Evolutionary conservation across 2,329 filamentous ascomycete species (phyloP).

Genomic region (Microcyclospora tardicrescens): DNA sequence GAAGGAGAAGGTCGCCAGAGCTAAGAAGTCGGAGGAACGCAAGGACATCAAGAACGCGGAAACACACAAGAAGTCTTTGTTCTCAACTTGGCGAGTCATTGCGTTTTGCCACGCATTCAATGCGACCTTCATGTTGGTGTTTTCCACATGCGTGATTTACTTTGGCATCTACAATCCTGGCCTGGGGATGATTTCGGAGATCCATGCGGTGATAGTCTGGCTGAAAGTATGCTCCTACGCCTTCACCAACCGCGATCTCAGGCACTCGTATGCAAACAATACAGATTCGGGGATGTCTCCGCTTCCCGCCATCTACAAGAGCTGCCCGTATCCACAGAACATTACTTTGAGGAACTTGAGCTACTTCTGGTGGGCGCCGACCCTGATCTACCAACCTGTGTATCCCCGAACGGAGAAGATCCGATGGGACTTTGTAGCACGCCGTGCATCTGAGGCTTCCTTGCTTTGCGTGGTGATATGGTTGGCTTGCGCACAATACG

Average conservation of each 20-base stretch:
- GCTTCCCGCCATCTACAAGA: slow-evolving; percentile 67
- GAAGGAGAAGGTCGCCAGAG: slow-evolving; percentile 49
- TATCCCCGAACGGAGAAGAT: slow-evolving; percentile 76
- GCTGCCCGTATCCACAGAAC: slow-evolving; percentile 81
- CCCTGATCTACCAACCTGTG: slow-evolving; percentile 89
- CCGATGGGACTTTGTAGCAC: slow-evolving; percentile 76
- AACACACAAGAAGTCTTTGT: slow-evolving; percentile 26
- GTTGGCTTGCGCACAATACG: slow-evolving; percentile 90
- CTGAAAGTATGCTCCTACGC: slow-evolving; percentile 93
- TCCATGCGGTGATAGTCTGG: slow-evolving; percentile 91
- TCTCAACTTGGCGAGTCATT: slow-evolving; percentile 60
- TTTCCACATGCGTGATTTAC: slow-evolving; percentile 79
- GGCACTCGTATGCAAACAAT: slow-evolving; percentile 61
- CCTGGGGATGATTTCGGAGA: slow-evolving; percentile 78
- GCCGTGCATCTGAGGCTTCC: slow-evolving; percentile 65
- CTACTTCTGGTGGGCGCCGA: slow-evolving; percentile 98
- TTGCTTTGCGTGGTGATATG: slow-evolving; percentile 64
- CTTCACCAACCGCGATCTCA: slow-evolving; percentile 88
- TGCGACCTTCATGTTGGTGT: slow-evolving; percentile 63
- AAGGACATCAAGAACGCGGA: slow-evolving; percentile 44
- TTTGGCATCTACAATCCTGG: slow-evolving; percentile 83
- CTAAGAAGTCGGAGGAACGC: slow-evolving; percentile 34
- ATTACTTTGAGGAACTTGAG: slow-evolving; percentile 76
- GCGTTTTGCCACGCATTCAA: slow-evolving; percentile 68
- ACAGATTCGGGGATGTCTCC: slow-evolving; percentile 55